Percentiles rank a stretch among this genome's conserved stretches.
These are phyloP conservation scores for Candida verbasci DNA, from an alignment of 805 yeast species.

Conservation along the genomic window DNA sequence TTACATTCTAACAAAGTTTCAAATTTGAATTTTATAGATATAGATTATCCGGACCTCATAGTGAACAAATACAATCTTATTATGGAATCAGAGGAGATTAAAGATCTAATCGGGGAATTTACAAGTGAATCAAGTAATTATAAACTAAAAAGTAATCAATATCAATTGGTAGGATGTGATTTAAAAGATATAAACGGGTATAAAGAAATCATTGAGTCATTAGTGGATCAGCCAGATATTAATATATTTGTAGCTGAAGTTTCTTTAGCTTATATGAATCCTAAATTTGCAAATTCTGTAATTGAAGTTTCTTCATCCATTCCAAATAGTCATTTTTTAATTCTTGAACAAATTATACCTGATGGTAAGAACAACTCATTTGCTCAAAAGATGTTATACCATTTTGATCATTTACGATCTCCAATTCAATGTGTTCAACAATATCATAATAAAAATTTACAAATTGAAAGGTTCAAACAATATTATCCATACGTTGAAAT, in stretches of 20 bases:
- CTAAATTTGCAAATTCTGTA: conserved; percentile 59
- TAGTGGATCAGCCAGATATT: conserved; percentile 18
- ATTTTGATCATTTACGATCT: conserved; percentile 60
- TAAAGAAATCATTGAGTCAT: conserved; percentile 18
- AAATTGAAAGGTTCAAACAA: conserved; percentile 43
- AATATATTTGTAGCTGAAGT: conserved; percentile 77
- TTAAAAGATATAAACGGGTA: conserved; percentile 45
- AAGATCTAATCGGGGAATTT: conserved; percentile 38
- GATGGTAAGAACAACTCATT: conserved; percentile 60
- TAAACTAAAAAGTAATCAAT: conserved; percentile 33
- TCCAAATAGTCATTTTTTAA: conserved; percentile 50
- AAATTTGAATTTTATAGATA: conserved; percentile 53
- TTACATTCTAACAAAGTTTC: conserved; percentile 29
- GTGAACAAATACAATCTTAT: conserved; percentile 53
- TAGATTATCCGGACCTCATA: conserved; percentile 72
- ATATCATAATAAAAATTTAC: conserved; percentile 51
- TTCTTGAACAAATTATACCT: conserved; percentile 71
- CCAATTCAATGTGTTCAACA: conserved; percentile 61
- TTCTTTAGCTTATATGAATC: conserved; percentile 75
- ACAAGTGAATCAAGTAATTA: not conserved
- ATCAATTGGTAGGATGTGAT: conserved; percentile 65
- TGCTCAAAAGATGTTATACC: conserved; percentile 69
- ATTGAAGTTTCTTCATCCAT: conserved; percentile 45
- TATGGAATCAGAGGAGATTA: conserved; percentile 41
- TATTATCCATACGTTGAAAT: conserved; percentile 51